Base-by-base conservation (phyloP, 1,284 basidiomycete species). In the Austropuccinia psidii region DNA sequence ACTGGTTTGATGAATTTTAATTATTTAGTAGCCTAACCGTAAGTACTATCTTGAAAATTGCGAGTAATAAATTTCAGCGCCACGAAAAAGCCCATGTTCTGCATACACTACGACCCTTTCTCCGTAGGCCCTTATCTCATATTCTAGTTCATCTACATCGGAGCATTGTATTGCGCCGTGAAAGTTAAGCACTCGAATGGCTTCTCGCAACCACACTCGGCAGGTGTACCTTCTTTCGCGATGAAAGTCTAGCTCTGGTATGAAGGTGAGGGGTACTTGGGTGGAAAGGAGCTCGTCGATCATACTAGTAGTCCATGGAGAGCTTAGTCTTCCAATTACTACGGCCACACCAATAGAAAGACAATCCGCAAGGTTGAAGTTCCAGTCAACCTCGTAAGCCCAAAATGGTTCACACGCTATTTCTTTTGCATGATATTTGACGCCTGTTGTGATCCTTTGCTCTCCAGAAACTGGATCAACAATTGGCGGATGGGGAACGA, bases 121-220 rank as follows among this genome's bases (percentile, higher is more conserved):
- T 21, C 62, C 62, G n/a, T 49, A 65, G 15, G 45, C 43, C 33
- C 49, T 65, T 21, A 65, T 65, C 37, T 65, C 62, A 35, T 50
- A 65, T 65, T 65, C 62, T 11, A 65, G 47, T 13, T 65, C 62
- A 21, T 65, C 62, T 19, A 65, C 62, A 52, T 50, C 47, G 37
- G 31, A 35, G 37, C 62, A 65, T 31, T 37, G 43, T 21, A 65
- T 24, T 19, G 50, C 33, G 9, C 62, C 62, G 37, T 47, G 45
- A 35, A 41, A 50, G 47, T 52, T 35, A 9, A 65, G 47, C 27
- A 65, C 47, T 33, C 31, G 47, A 49, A 65, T 65, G 49, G 62
- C 62, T 52, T 65, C 62, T 49, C 49, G 29, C 27, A 65, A 35
- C 62, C 62, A 65, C 3, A 65, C 62, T 37, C 62, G 29, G 35